phyloP scores from a whole-genome alignment of 306 rosid species.

The Pachyrhizus erosus region DNA sequence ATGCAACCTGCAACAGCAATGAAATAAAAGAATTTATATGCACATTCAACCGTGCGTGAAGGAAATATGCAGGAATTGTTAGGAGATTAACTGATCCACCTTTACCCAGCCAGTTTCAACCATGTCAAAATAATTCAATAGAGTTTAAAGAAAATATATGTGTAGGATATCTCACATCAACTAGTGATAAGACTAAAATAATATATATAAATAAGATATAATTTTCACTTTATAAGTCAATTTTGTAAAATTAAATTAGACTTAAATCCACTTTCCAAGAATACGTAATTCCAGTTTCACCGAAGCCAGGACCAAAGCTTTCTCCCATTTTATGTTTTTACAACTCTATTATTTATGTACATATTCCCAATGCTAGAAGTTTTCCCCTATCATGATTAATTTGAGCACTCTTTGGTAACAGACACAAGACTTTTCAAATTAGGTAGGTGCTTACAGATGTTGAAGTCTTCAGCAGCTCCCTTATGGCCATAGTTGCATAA shows the following conservation, averaged over 20 bases:
- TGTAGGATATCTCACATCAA: no score
- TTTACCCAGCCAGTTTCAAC: conserved; percentile 20
- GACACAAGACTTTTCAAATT: background rate
- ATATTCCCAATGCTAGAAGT: background rate
- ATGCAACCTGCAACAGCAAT: conserved; percentile 77
- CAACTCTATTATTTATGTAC: conserved; percentile 1
- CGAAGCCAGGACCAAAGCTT: conserved; percentile 10
- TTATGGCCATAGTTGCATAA: conserved; percentile 96
- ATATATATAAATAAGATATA: no score
- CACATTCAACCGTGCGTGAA: background rate
- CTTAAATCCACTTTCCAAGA: no score
- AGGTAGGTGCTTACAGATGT: conserved; percentile 77
- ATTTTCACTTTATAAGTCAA: no score
- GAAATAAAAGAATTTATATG: conserved; percentile 17
- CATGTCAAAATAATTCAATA: background rate
- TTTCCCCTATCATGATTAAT: conserved; percentile 6
- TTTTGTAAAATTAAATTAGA: no score
- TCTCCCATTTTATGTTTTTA: conserved; percentile 2
- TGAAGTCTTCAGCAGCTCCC: conserved; percentile 95
- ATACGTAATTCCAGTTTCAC: no score
- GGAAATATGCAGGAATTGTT: conserved; percentile 19
- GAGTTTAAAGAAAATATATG: background rate
- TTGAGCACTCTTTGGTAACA: conserved; percentile 1
- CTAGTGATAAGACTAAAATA: no score
- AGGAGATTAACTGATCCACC: background rate